Base-by-base conservation (phyloP, 768 basidiomycete genomes). In the Clathrus columnatus region DNA sequence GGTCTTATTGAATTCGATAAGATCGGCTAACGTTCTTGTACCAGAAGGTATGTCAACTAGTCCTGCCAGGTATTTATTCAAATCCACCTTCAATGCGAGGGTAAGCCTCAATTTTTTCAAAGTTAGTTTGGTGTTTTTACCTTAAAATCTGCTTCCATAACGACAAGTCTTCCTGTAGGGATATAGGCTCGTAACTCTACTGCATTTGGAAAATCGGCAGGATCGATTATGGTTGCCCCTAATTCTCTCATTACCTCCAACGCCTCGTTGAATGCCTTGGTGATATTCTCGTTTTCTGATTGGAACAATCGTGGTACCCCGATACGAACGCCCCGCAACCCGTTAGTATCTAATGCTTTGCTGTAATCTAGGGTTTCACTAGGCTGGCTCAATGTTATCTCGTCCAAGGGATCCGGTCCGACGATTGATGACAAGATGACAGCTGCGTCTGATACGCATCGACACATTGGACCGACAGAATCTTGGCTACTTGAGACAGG, bases 71-170 rank as follows among this genome's bases (percentile, higher is more conserved):
- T 78, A 84, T 23, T 67, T 66, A 54, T 78, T 72, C 20, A 85
- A 57, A 55, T 81, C 72, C n/a, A 80, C 67, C 83, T 84, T 16
- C n/a, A n/a, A n/a, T n/a, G n/a, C n/a, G n/a, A n/a, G n/a, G n/a
- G n/a, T n/a, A n/a, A n/a, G n/a, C n/a, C n/a, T n/a, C n/a, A n/a
- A n/a, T n/a, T n/a, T n/a, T 28, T 16, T 56, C 21, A 29, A 26
- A 50, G 16, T 6, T 26, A 51, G 18, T 27, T 32, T 3, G 10
- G 48, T 36, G 36, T 36, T 6, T 32, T 27, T 36, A 77, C 83
- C 73, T 82, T 85, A 68, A 85, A 80, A 59, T 85, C 82, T 0
- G 71, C 68, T 10, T 70, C 61, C n/a, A 81, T 59, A 2, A 84
- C 83, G 16, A 79, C 64, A 0, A 71, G 76, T 63, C 85, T 82